Evolutionary conservation across 805 yeast genomes (phyloP), one percentile per base, ranked within the genome.

Genomic region (Candida fluviatilis): DNA sequence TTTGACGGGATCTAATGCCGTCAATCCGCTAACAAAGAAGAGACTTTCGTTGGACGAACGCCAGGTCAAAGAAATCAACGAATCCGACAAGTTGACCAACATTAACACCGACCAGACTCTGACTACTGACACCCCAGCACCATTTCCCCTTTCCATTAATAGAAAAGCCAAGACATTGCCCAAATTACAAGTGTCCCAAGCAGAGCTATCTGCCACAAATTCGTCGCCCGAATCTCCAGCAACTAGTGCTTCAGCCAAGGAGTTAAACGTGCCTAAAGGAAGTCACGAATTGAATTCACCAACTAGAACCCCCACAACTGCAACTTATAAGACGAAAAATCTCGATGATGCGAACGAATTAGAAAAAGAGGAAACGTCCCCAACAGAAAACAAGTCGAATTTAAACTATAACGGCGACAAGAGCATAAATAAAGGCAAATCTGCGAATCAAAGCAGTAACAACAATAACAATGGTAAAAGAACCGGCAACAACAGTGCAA

Each of bases 21-120:
- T 15, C 12, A 31, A 38, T 5, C 13, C 16, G n/a, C 21, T 25
- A 8, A 14, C 23, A 3, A 24, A 29, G 17, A 31, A 38, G 31
- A 64, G 64, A 41, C 46, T 50, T 5, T 58, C 66, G 13, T 30
- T 55, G 16, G 66, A 59, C 41, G 59, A 55, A 11, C 35, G 42
- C 15, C 31, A 40, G n/a, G 37, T 6, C 5, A 26, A 26, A 5
- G 29, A 26, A 5, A 26, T 12, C 7, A 26, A 26, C 29, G n/a
- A 26, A 13, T 10, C 6, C 6, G 13, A 7, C 15, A 26, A 10
- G 13, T 26, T 26, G 29, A 26, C n/a, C n/a, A n/a, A n/a, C n/a
- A n/a, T n/a, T n/a, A n/a, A n/a, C n/a, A n/a, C n/a, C n/a, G n/a
- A n/a, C n/a, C n/a, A n/a, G n/a, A n/a, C n/a, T 26, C 13, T 26